Base-by-base conservation (phyloP, 2,329 filamentous ascomycete species). In the Didymella keratinophila region DNA sequence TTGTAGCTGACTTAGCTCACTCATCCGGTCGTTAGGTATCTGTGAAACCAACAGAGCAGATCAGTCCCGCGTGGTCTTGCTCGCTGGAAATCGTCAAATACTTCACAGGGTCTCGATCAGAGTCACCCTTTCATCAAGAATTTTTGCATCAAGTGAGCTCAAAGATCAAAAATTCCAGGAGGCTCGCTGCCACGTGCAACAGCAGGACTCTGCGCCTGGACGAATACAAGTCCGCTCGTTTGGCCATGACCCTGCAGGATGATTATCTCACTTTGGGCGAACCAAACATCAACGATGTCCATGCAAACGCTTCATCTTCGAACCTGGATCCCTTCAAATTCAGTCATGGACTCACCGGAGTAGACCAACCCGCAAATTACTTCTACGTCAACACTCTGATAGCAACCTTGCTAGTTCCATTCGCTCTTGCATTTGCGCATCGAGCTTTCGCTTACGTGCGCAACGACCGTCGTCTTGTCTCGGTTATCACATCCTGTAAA, bases 361-460 rank as follows among this genome's bases (percentile, higher is more conserved):
- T 82, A 32, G 68, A 81, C 57, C 80, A 81, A 58, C 62, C 64
- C 16, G 61, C 69, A 12, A 82, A 82, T 67, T 80, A 73, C 56
- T 68, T 79, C 34, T 79, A 61, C 21, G 56, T 64, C 45, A 58
- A 66, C 10, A 45, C 63, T 14, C 46, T 68, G 12, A 37, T 64
- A 36, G 50, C 45, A 14, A 66, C 64, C 9, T 39, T 59, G 8
- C 21, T 66, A 20, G n/a, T 55, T 16, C 58, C 61, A 7, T 43
- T 42, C 16, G 11, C 56, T 21, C 18, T 62, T 12, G 32, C 61
- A 2, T 44, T 63, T 10, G 28, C 21, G 14, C 55, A 63, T 23
- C 66, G 64, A 3, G 20, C 58, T 7, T 30, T 51, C 2, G 32
- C 37, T 6, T 41, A 51, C 1, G 20, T 62, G 5, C 50, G 58